Conservation (phyloP, 2,329 filamentous ascomycete genomes). For the Neonectria neomacrospora region DNA sequence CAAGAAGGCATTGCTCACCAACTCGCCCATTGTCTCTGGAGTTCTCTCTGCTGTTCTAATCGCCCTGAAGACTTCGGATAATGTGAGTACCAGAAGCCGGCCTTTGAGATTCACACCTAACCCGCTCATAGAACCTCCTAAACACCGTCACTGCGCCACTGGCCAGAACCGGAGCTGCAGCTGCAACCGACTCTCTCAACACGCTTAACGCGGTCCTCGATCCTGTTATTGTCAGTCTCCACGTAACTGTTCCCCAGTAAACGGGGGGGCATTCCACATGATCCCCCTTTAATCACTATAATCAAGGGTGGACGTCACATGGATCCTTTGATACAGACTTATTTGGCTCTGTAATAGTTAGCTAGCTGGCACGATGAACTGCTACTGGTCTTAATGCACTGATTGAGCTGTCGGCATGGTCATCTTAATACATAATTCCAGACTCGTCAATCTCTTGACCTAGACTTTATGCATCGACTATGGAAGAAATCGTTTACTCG, state of each 20-base stretch:
- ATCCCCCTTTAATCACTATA: neutral
- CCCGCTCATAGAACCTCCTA: neutral
- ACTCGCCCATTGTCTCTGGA: neutral
- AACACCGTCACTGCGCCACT: neutral
- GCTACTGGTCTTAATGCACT: neutral
- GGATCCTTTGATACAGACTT: neutral
- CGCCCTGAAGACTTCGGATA: neutral
- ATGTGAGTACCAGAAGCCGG: neutral
- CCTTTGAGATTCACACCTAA: neutral
- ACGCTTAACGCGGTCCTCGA: neutral
- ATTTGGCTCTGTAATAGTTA: neutral
- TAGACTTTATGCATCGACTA: neutral
- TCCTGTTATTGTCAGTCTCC: neutral
- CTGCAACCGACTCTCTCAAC: neutral
- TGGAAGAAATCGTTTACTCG: neutral
- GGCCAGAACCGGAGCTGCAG: neutral
- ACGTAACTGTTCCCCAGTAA: neutral
- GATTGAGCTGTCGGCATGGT: neutral
- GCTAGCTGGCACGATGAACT: neutral
- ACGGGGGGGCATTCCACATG: neutral
- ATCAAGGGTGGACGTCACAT: neutral
- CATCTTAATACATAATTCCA: conserved; percentile 5
- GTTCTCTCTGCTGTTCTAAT: neutral
- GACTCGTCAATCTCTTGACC: neutral
- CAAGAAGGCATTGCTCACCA: neutral